These are phyloP conservation scores for Venturia asperata DNA, from an alignment of 2,329 filamentous ascomycete genomes.

Conservation along the genomic window DNA sequence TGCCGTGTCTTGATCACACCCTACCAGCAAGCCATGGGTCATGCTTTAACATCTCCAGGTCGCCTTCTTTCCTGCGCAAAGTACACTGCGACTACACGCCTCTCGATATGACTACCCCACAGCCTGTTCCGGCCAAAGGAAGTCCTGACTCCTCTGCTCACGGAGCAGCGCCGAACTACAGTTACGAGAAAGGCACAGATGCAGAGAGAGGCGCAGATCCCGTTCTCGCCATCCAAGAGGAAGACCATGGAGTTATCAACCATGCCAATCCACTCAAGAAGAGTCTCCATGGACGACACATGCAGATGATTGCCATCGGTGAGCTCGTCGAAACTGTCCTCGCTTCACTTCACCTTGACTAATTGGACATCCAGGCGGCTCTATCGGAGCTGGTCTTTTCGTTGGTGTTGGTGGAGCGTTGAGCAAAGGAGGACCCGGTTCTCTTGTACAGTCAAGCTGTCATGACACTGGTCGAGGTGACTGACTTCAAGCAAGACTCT, in stretches of 20 bases:
- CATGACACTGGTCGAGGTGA: background rate
- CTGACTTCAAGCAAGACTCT: constrained; percentile 40
- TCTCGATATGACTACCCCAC: background rate
- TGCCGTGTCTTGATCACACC: constrained; percentile 3
- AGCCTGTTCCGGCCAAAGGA: background rate
- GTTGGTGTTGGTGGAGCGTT: constrained; percentile 58
- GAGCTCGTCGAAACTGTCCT: constrained; percentile 36
- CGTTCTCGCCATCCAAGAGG: background rate
- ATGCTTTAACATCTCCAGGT: background rate
- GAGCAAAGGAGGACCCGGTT: constrained; percentile 28
- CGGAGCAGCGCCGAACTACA: background rate
- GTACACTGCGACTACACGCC: background rate
- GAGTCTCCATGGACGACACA: constrained; percentile 50
- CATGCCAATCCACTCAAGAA: constrained; percentile 21
- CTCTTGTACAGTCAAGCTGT: constrained; percentile 21
- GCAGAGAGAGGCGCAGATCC: constrained; percentile 9
- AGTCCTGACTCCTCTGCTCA: background rate
- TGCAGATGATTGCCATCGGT: constrained; percentile 55
- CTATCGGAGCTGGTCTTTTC: constrained; percentile 70
- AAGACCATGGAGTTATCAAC: constrained; percentile 10
- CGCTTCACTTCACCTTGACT: constrained; percentile 48
- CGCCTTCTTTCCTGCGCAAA: background rate
- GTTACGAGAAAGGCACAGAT: constrained; percentile 4
- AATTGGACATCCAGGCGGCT: constrained; percentile 43
- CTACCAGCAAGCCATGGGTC: background rate